phyloP scores from a whole-genome alignment of 139 green algal species.

The Pycnococcus provasolii region DNA sequence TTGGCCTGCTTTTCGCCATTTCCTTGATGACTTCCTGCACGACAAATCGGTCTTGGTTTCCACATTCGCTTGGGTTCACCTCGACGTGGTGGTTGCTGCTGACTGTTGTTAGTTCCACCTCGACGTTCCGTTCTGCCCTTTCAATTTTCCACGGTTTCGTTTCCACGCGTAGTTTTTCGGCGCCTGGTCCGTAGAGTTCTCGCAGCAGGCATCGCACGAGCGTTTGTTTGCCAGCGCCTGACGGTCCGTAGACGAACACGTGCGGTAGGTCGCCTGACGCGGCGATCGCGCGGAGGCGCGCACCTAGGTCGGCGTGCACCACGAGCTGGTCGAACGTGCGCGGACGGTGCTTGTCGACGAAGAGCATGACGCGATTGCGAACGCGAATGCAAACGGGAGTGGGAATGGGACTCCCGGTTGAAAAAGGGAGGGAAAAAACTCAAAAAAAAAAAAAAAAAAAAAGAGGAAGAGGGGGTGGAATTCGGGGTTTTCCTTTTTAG shows the following conservation, averaged over 20 bases:
- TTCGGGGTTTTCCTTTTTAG: too few species aligned
- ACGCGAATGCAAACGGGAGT: too few species aligned
- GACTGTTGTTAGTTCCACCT: constrained; percentile 90
- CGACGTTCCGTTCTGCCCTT: constrained; percentile 55
- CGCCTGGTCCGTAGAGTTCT: constrained; percentile 78
- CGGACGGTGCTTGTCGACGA: constrained; percentile 71
- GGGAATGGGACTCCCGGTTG: too few species aligned
- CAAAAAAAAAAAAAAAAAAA: too few species aligned
- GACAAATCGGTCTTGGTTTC: constrained; percentile 84
- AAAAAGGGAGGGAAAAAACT: too few species aligned
- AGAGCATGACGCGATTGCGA: constrained; percentile 24
- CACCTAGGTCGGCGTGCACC: constrained; percentile 55
- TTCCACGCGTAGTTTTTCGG: constrained; percentile 87
- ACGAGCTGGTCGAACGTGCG: constrained; percentile 65
- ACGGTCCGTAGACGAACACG: constrained; percentile 87
- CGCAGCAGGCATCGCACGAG: constrained; percentile 78
- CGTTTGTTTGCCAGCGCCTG: constrained; percentile 92
- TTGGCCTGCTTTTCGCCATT: constrained; percentile 74
- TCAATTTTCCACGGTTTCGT: constrained; percentile 86
- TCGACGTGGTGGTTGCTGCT: constrained; percentile 84
- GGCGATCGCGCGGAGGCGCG: constrained; percentile 78
- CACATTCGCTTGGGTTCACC: constrained; percentile 84
- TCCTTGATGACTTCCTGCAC: constrained; percentile 93
- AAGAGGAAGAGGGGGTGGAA: too few species aligned
- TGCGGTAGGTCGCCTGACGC: constrained; percentile 70